Conservation (phyloP, 345 rosid genomes). For the Murraya paniculata region DNA sequence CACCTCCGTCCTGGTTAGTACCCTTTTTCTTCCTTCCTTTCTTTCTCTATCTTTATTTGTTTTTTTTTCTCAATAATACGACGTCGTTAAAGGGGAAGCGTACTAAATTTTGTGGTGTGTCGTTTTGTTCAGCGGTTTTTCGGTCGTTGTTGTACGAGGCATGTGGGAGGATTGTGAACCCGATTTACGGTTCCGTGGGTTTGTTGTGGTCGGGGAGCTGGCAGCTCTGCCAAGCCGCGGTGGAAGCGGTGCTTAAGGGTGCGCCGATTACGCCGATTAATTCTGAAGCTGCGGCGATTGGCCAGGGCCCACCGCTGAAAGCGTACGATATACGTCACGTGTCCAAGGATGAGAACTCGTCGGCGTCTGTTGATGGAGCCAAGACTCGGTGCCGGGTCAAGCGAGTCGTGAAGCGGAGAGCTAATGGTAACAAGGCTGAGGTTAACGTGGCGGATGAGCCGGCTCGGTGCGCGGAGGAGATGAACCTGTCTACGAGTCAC, state of each 20-base stretch:
- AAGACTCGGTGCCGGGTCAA: conserved; percentile 53
- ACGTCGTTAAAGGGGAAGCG: background rate
- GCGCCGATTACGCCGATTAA: conserved; percentile 71
- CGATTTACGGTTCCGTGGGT: conserved; percentile 94
- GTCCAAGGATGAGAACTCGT: conserved; percentile 67
- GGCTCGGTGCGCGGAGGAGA: conserved; percentile 15
- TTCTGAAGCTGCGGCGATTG: conserved; percentile 60
- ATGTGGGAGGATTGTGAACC: conserved; percentile 94
- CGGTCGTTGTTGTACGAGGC: conserved; percentile 96
- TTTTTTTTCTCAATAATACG: background rate
- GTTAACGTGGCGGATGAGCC: background rate
- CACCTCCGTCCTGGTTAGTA: conserved; percentile 87
- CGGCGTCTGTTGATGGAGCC: conserved; percentile 30
- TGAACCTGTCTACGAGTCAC: conserved; percentile 68
- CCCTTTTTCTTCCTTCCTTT: background rate
- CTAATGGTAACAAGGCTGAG: background rate
- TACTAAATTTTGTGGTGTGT: background rate
- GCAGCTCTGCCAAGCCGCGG: conserved; percentile 96
- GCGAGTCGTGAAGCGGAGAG: conserved; percentile 37
- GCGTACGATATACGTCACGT: conserved; percentile 87
- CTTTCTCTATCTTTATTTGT: no score
- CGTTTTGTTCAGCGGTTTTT: conserved; percentile 57
- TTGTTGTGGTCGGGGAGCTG: conserved; percentile 90
- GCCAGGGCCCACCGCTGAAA: conserved; percentile 75
- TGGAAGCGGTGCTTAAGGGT: conserved; percentile 87